Percentiles rank a stretch among this genome's conserved stretches.
Evolutionary conservation across 2,329 filamentous ascomycete genomes (phyloP).

Genomic region (Ophiostoma sp.): DNA sequence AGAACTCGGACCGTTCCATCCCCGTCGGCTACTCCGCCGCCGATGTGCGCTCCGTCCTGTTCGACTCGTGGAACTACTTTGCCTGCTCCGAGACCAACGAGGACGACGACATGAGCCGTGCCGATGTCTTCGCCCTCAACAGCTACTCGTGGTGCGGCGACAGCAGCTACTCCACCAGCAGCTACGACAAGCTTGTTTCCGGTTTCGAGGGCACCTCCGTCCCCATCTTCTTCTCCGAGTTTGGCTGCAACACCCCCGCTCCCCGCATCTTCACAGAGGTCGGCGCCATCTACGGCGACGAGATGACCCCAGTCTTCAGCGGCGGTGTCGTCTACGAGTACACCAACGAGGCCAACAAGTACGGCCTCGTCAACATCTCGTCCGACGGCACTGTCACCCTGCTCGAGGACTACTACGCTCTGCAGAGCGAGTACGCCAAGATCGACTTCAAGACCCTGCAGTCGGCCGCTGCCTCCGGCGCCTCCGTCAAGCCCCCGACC

Average conservation of each 20-base stretch:
- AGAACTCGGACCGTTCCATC: constrained; percentile 61
- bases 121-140: constrained; percentile 74
- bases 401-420: constrained; percentile 63
- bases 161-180: constrained; percentile 49
- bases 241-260: constrained; percentile 67
- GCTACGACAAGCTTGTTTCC: constrained; percentile 53
- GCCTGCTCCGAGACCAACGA: constrained; percentile 57
- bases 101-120: constrained; percentile 55
- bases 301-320: constrained; percentile 65
- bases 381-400: constrained; percentile 54
- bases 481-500: constrained; percentile 49
- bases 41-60: constrained; percentile 66
- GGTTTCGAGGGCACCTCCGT: constrained; percentile 62
- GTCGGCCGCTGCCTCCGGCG: constrained; percentile 52
- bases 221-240: constrained; percentile 78
- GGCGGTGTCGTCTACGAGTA: constrained; percentile 81
- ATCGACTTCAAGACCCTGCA: constrained; percentile 67
- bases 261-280: constrained; percentile 75
- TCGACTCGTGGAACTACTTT: constrained; percentile 72
- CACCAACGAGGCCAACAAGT: constrained; percentile 63
- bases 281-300: constrained; percentile 60
- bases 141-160: constrained; percentile 62
- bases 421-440: constrained; percentile 68
- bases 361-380: constrained; percentile 59
- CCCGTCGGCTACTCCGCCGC: constrained; percentile 78